These are phyloP conservation scores for Globisporangium ultimum DNA, from an alignment of 352 stramenopile genomes.

Conservation along the genomic window DNA sequence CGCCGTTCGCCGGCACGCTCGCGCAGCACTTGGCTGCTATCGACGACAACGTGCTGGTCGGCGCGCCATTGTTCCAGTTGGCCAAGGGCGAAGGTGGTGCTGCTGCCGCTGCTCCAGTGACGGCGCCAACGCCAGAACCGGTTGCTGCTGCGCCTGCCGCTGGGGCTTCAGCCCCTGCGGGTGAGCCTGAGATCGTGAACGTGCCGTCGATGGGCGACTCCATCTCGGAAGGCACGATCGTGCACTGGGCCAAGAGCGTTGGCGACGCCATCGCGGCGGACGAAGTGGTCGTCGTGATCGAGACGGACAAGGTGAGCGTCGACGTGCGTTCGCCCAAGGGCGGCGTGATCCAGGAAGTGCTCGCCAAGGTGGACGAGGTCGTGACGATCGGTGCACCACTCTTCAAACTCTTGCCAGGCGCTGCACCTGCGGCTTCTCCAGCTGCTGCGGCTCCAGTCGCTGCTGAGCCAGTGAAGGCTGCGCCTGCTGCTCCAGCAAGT, in stretches of 20 bases:
- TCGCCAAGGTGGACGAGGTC: slow-evolving; percentile 93
- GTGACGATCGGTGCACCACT: slow-evolving; percentile 92
- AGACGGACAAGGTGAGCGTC: slow-evolving; percentile 95
- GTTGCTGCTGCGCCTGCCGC: not conserved
- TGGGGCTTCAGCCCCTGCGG: slow-evolving; percentile 8
- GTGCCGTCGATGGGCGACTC: slow-evolving; percentile 90
- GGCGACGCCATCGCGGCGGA: slow-evolving; percentile 92
- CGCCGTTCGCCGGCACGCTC: slow-evolving; percentile 85
- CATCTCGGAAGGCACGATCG: slow-evolving; percentile 96
- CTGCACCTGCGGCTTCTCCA: slow-evolving; percentile 23
- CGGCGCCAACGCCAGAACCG: slow-evolving; percentile 19
- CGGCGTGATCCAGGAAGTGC: slow-evolving; percentile 88
- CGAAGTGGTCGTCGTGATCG: slow-evolving; percentile 95
- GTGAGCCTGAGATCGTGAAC: slow-evolving; percentile 45
- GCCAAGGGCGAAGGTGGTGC: slow-evolving; percentile 70
- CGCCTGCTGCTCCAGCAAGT: slow-evolving; percentile 14
- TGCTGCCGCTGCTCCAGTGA: slow-evolving; percentile 13
- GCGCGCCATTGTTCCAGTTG: slow-evolving; percentile 90
- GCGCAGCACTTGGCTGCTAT: slow-evolving; percentile 87
- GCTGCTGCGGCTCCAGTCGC: slow-evolving; percentile 23
- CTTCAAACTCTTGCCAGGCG: slow-evolving; percentile 87
- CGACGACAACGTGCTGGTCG: slow-evolving; percentile 95
- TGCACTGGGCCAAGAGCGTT: slow-evolving; percentile 89
- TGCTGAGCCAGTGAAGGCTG: slow-evolving; percentile 12
- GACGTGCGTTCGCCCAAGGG: slow-evolving; percentile 84